phyloP scores from a whole-genome alignment of 2,329 filamentous ascomycete species.

The Arthrobotrys musiformis region DNA sequence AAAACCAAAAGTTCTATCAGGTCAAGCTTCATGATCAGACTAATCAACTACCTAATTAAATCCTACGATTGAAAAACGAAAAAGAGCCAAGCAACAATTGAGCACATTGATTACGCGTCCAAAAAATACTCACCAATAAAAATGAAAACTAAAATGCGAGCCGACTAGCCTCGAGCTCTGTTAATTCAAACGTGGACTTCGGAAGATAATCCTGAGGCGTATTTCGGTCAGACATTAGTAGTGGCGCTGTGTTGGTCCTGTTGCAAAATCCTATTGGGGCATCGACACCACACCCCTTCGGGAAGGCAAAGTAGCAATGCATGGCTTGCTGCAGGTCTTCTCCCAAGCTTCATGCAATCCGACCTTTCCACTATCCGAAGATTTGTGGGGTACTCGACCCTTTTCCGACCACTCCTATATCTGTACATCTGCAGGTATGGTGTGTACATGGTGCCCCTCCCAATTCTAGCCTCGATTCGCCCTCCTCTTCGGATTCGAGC shows the following conservation, averaged over 20 bases:
- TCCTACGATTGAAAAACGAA: background rate
- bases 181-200: background rate
- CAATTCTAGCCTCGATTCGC: too few relatives aligned
- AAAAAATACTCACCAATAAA: background rate
- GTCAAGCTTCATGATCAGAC: background rate
- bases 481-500: too few relatives aligned
- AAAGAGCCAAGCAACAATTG: background rate
- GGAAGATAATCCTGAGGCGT: too few relatives aligned
- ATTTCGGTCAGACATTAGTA: background rate
- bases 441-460: too few relatives aligned
- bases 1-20: too few relatives aligned
- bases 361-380: background rate
- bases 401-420: background rate
- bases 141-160: background rate
- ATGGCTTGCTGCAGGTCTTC: background rate
- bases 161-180: background rate
- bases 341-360: slow-evolving; percentile 9
- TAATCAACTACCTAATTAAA: too few relatives aligned
- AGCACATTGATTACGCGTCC: slow-evolving; percentile 7
- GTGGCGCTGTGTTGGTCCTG: slow-evolving; percentile 3
- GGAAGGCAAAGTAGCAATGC: too few relatives aligned
- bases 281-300: background rate
- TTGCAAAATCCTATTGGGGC: slow-evolving; percentile 2
- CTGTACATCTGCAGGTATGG: background rate
- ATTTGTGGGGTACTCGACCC: background rate